phyloP scores from a whole-genome alignment of 2,329 filamentous ascomycete species.

The Exophiala phaeomuriformis region DNA sequence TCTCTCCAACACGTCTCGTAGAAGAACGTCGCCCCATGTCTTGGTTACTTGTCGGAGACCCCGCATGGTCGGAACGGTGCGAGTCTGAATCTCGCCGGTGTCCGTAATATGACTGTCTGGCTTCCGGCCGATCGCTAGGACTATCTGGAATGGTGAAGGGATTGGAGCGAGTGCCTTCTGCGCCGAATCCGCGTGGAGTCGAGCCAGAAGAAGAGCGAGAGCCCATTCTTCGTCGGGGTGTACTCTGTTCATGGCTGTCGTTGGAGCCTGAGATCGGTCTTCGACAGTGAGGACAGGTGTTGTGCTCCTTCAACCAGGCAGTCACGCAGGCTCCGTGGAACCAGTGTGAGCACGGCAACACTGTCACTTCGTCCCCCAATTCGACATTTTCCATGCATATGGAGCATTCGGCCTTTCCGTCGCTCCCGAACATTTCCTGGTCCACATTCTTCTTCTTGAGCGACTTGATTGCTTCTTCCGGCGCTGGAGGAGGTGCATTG shows the following conservation, averaged over 20 bases:
- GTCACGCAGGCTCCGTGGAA: constrained; percentile 79
- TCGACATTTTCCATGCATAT: constrained; percentile 88
- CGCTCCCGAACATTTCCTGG: constrained; percentile 59
- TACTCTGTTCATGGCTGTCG: constrained; percentile 6
- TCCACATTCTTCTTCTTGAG: constrained; percentile 66
- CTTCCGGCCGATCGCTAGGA: constrained; percentile 24
- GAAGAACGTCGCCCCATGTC: constrained; percentile 9
- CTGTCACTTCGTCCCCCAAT: constrained; percentile 63
- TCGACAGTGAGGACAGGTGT: constrained; percentile 68
- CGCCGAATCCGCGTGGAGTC: constrained; percentile 13
- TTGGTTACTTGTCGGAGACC: constrained; percentile 24
- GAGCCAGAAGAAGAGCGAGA: constrained; percentile 16
- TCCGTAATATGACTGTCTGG: constrained; percentile 19
- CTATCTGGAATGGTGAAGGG: constrained; percentile 8
- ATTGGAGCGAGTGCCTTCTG: constrained; percentile 26
- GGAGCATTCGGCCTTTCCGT: constrained; percentile 70
- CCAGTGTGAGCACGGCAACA: constrained; percentile 85
- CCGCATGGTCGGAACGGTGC: constrained; percentile 11
- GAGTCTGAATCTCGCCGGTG: constrained; percentile 8
- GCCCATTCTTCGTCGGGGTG: constrained; percentile 9
- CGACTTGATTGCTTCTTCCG: constrained; percentile 63
- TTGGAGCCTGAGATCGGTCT: constrained; percentile 32
- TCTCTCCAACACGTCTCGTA: constrained; percentile 2
- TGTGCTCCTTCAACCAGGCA: constrained; percentile 80
- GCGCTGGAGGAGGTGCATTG: constrained; percentile 74